Evolutionary conservation across 352 stramenopile genomes (phyloP).

Genomic region (Globisporangium canariense): DNA sequence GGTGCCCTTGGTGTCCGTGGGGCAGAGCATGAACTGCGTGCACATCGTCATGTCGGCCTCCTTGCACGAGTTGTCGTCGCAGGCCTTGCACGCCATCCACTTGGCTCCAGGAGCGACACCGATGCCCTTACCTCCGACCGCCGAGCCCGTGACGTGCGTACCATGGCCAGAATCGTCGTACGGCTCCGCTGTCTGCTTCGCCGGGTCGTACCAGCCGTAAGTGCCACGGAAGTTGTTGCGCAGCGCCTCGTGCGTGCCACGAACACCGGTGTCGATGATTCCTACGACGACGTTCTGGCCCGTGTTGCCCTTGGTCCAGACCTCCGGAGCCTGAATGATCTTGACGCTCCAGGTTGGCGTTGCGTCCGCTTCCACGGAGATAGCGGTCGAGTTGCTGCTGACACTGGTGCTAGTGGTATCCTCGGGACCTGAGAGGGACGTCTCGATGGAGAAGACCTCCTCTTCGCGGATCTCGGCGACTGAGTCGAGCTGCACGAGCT

Average conservation of each 20-base stretch:
- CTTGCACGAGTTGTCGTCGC: conserved; percentile 6
- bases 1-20: neutral
- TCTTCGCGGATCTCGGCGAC: neutral
- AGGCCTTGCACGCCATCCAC: conserved; percentile 22
- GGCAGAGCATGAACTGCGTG: conserved; percentile 12
- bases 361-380: no score
- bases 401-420: no score
- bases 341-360: neutral
- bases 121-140: conserved; percentile 17
- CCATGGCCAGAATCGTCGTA: conserved; percentile 22
- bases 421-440: no score
- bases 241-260: conserved; percentile 18
- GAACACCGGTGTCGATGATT: conserved; percentile 22
- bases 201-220: conserved; percentile 21
- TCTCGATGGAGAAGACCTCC: neutral
- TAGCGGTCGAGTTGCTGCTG: no score
- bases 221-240: conserved; percentile 19
- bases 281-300: conserved; percentile 19
- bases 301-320: conserved; percentile 10
- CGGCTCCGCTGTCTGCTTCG: conserved; percentile 16
- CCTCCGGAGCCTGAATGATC: conserved; percentile 7
- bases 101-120: conserved; percentile 18
- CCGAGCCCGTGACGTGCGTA: conserved; percentile 19
- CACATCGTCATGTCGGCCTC: conserved; percentile 4
- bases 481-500: no score